Base-by-base conservation (phyloP, 2,329 filamentous ascomycete species). In the Chaetomium sp. region DNA sequence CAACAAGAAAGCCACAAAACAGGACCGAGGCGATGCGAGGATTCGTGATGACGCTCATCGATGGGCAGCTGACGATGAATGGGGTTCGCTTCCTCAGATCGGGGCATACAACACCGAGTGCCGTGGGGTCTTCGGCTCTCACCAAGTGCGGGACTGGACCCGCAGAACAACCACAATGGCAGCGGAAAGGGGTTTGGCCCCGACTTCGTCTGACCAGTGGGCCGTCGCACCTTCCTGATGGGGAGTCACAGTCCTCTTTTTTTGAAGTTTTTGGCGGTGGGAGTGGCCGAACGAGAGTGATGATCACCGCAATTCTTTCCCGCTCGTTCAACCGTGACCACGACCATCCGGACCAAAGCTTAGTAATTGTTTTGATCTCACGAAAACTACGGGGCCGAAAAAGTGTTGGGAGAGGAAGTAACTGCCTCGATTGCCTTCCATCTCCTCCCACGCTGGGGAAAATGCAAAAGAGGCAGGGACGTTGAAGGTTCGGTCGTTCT, bases 201-300 rank as follows among this genome's bases (percentile, higher is more conserved):
- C 62, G 27, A 51, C 47, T 60, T 56, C 13, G 31, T 51, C 23
- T 53, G 31, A 31, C 31, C 53, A 33, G n/a, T 19, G 23, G 49
- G 49, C 10, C 31, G 47, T 25, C 12, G 49, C 38, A 60, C 62
- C 56, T 64, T 60, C 62, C 62, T 12, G 38, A 60, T 50, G 50
- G 19, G 29, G 62, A 54, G 49, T 4, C 31, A 23, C 29, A 1
- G 12, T n/a, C 38, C 16, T 47, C n/a, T 25, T 23, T 16, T 35
- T 47, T 21, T 23, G 21, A n/a, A 2, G 45, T 21, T 10, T 47
- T n/a, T 21, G 45, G n/a, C 9, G 45, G 45, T 4, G 8, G n/a
- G 45, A 47, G n/a, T 42, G 38, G 38, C 38, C 38, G 38, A 42
- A 42, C 38, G 16, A n/a, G 16, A 42, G 38, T 5, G 38, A 42